Conservation (phyloP, 257 asterid species). For the Solanum dulcamara region DNA sequence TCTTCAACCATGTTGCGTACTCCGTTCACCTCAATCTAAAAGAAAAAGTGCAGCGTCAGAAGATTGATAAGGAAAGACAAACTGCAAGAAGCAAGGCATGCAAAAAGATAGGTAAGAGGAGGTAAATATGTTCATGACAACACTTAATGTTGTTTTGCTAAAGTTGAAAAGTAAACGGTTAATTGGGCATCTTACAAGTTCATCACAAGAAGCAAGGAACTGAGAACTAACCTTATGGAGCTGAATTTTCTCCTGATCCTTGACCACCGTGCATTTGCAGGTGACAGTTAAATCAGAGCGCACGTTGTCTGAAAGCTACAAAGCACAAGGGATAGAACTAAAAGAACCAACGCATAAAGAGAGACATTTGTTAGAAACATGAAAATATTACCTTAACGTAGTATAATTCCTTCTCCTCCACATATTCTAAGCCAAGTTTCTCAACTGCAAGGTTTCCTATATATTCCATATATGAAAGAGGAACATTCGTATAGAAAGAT, state of each 20-base stretch:
- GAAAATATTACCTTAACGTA: constrained; percentile 20
- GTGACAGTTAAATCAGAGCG: constrained; percentile 26
- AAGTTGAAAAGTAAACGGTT: background rate
- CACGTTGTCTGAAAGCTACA: constrained; percentile 27
- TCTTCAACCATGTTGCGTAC: constrained; percentile 37
- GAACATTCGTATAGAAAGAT: constrained; percentile 28
- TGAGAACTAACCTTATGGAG: constrained; percentile 27
- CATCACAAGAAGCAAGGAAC: background rate
- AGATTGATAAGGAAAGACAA: background rate
- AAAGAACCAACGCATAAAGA: background rate
- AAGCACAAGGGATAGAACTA: background rate
- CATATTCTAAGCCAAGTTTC: constrained; percentile 12
- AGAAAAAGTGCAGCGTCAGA: background rate
- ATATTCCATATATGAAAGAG: constrained; percentile 23
- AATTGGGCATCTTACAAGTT: background rate
- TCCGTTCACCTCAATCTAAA: constrained; percentile 28
- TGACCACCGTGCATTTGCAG: constrained; percentile 30
- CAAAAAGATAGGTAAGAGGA: background rate
- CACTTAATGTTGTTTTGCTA: background rate
- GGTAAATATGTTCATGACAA: background rate
- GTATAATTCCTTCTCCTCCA: constrained; percentile 25
- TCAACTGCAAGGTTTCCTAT: constrained; percentile 17
- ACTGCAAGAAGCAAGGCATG: background rate
- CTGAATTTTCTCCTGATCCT: constrained; percentile 20
- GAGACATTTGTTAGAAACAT: background rate